Evolutionary conservation across 495 filamentous ascomycete species (phyloP).

Genomic region (Neurospora sp.): DNA sequence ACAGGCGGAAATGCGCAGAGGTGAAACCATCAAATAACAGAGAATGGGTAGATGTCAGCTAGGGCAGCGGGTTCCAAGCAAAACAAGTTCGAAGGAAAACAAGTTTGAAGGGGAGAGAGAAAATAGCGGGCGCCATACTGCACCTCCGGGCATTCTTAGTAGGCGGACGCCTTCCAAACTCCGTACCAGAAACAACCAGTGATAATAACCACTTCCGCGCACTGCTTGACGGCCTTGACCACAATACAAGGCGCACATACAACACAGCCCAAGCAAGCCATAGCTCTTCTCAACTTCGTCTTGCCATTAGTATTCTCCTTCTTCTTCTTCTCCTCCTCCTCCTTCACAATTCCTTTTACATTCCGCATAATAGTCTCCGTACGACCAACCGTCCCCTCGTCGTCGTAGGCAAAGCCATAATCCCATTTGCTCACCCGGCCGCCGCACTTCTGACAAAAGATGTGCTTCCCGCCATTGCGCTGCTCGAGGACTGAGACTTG

Average conservation of each 20-base stretch:
- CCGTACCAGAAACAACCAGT: background rate
- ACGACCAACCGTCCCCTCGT: background rate
- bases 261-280: background rate
- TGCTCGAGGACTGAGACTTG: background rate
- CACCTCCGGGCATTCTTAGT: background rate
- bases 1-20: too few species aligned
- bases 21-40: too few species aligned
- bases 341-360: background rate
- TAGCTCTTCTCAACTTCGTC: background rate
- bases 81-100: too few species aligned
- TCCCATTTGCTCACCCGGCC: background rate
- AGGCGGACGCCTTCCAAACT: too few species aligned
- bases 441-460: background rate
- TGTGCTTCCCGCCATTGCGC: background rate
- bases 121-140: too few species aligned
- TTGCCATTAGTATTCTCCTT: background rate
- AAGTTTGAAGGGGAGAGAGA: too few species aligned
- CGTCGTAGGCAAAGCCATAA: background rate
- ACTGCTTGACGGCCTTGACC: background rate
- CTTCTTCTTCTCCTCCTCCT: background rate
- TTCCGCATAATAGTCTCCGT: background rate
- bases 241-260: background rate
- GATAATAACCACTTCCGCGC: background rate
- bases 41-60: too few species aligned
- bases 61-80: too few species aligned